phyloP scores from a whole-genome alignment of 2,329 filamentous ascomycete genomes.

The Seiridium cupressi region DNA sequence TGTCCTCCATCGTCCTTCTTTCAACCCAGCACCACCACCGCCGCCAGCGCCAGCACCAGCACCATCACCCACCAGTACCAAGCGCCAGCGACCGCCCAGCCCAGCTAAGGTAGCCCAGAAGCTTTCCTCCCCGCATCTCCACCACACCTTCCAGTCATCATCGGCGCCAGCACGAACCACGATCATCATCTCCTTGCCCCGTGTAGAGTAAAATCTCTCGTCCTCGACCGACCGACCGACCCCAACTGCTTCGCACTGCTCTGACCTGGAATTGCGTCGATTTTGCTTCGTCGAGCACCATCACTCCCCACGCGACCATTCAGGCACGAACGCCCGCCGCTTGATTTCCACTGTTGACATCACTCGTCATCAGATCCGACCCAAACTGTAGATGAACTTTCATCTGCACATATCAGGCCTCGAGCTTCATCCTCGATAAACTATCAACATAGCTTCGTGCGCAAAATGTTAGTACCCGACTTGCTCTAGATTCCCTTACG shows the following conservation, averaged over 20 bases:
- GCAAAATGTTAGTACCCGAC: constrained; percentile 15
- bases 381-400: neutral
- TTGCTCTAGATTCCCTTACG: constrained; percentile 5
- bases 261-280: neutral
- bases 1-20: neutral
- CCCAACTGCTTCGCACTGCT: neutral
- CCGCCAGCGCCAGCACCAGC: no score
- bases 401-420: neutral
- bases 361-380: neutral
- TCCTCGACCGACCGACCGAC: neutral
- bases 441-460: constrained; percentile 21
- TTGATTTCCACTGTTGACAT: neutral
- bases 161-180: neutral
- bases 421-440: neutral
- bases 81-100: neutral
- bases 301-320: neutral
- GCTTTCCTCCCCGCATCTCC: constrained; percentile 8
- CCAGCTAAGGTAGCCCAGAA: neutral
- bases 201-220: neutral
- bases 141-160: constrained; percentile 2
- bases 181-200: constrained; percentile 1
- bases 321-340: neutral
- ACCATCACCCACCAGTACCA: neutral
- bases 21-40: no score
- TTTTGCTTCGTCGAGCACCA: neutral